Evolutionary conservation across 2,329 filamentous ascomycete genomes (phyloP), one percentile per base, ranked within the genome.

Genomic region (Cryphonectria parasitica): DNA sequence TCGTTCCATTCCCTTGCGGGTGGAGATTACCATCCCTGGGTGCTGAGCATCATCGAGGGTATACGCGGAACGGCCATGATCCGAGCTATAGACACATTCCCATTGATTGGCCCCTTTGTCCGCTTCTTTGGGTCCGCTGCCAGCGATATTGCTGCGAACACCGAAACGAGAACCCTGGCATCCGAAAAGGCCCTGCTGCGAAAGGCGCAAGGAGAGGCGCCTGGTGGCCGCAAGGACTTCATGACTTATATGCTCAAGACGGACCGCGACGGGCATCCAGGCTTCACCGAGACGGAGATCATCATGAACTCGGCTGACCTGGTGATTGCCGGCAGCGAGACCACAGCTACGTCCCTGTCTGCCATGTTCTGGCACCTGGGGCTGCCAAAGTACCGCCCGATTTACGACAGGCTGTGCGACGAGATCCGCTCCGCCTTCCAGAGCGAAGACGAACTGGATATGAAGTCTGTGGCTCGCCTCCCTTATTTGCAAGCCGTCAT

Each of bases 401-500:
- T 73, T 0, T 72, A 78, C 1, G 39, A 73, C 0, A 75, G 64
- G 34, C 71, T 80, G 10, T 69, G 73, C 25, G 61, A 68, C 2
- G 78, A 80, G 68, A 72, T 81, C 36, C 76, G 77, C 3, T 61
- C 66, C 8, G 70, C 68, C 7, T 81, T 81, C 60, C 41, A 62
- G 1, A 67, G 64, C 10, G 74, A 75, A 8, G 70, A 72, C 8
- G 78, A 80, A 15, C 78, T 81, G 39, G 68, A 64, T 25, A 71
- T 71, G 66, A 65, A 54, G 43, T 54, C 69, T 2, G 64, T 62
- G 43, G 61, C 69, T 10, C 41, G 66, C 72, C 85, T 97, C 31
- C 88, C 89, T 0, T 97, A 97, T 77, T 85, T 97, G 3, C 86
- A 90, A 74, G 86, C 85, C 75, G 89, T 94, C 41, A 92, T 97